phyloP scores from a whole-genome alignment of 2,329 filamentous ascomycete species.

The Tolypocladium amazonense region DNA sequence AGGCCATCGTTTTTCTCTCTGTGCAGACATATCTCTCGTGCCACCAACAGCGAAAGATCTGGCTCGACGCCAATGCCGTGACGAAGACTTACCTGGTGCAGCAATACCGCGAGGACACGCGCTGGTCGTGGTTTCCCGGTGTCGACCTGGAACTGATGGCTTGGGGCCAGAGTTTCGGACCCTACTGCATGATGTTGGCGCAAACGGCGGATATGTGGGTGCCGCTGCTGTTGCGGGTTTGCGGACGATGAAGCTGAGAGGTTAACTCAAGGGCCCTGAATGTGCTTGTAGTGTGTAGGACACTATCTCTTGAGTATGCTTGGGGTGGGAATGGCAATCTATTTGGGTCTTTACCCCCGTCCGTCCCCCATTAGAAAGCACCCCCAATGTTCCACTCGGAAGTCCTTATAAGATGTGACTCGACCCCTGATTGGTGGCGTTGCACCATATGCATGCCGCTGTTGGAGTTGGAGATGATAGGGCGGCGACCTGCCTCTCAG shows the following conservation, averaged over 20 bases:
- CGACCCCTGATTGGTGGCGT: too few species aligned
- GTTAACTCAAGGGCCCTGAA: not conserved
- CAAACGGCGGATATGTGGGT: slow-evolving; percentile 1
- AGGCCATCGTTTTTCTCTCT: slow-evolving; percentile 5
- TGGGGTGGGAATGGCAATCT: too few species aligned
- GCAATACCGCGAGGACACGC: slow-evolving; percentile 2
- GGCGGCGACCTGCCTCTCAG: too few species aligned
- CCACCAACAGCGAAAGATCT: slow-evolving; percentile 14
- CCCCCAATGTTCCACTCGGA: too few species aligned
- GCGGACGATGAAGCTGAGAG: not conserved
- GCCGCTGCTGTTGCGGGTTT: not conserved
- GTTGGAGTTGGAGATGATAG: too few species aligned
- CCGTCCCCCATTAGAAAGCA: too few species aligned
- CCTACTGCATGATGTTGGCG: not conserved
- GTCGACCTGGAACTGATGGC: not conserved
- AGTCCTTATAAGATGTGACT: too few species aligned
- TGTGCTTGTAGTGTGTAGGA: too few species aligned
- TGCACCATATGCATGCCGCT: too few species aligned
- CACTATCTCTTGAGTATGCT: too few species aligned
- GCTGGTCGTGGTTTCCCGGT: slow-evolving; percentile 3
- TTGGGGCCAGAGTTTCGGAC: not conserved
- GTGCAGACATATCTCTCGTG: slow-evolving; percentile 9
- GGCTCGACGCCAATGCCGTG: slow-evolving; percentile 18
- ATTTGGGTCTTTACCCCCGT: not conserved
- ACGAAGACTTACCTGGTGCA: slow-evolving; percentile 18